These are phyloP conservation scores for Kewa caespitosa DNA, from an alignment of 179 eudicot species.

Conservation along the genomic window DNA sequence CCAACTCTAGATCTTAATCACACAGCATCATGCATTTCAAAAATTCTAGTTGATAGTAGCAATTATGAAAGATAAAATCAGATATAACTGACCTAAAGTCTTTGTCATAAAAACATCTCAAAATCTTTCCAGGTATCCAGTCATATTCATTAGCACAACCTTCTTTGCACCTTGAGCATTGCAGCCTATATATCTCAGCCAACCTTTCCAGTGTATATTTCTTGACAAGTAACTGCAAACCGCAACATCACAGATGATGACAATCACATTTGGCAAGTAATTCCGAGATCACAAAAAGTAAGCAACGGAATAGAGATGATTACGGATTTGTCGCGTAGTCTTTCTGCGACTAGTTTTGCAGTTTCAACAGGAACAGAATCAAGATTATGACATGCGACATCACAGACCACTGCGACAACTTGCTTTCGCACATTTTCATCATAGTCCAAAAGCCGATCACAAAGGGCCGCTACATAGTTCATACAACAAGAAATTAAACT, in stretches of 20 bases:
- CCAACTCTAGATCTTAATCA: not conserved
- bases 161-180: slow-evolving; percentile 48
- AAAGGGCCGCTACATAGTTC: slow-evolving; percentile 64
- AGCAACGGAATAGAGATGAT: slow-evolving; percentile 12
- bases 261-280: slow-evolving; percentile 7
- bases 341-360: slow-evolving; percentile 81
- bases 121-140: slow-evolving; percentile 91
- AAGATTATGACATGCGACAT: slow-evolving; percentile 66
- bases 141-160: slow-evolving; percentile 50
- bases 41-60: not conserved
- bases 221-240: slow-evolving; percentile 82
- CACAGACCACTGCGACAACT: slow-evolving; percentile 88
- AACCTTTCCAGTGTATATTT: slow-evolving; percentile 91
- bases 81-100: slow-evolving; percentile 69
- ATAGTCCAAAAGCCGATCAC: slow-evolving; percentile 93
- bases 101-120: slow-evolving; percentile 94
- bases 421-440: slow-evolving; percentile 93
- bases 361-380: slow-evolving; percentile 73
- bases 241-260: slow-evolving; percentile 24
- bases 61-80: not conserved
- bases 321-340: slow-evolving; percentile 97
- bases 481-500: slow-evolving; percentile 14
- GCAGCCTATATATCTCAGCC: slow-evolving; percentile 67
- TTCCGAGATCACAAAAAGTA: slow-evolving; percentile 5
- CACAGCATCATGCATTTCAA: not conserved